Evolutionary conservation across 2,329 filamentous ascomycete species (phyloP), one percentile per base, ranked within the genome.

Genomic region (Capronia epimyces): DNA sequence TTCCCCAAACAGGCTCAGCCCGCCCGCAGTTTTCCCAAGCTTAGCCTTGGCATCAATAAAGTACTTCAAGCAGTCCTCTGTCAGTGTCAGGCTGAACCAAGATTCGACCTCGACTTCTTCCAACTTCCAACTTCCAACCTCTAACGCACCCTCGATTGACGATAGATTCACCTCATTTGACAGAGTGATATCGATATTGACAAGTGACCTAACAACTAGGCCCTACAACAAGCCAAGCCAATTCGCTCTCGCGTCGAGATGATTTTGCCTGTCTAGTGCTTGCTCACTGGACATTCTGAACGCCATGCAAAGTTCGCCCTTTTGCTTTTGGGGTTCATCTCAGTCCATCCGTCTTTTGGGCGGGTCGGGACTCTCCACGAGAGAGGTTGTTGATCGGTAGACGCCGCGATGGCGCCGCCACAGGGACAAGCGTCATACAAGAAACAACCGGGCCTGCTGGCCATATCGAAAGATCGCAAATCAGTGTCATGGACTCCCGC

Each of bases 371-470:
- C 20, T 16, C 16, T 24, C n/a, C 27, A 43, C 13, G 12, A 12
- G 16, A 7, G n/a, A 12, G 10, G 18, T 24, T 12, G 3, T 18
- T 13, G 32, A 46, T 10, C 21, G 34, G 16, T 40, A 41, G 24
- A 40, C 41, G 12, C 10, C 15, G 25, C 21, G 25, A 84, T 84
- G 81, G 71, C 78, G 22, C 68, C 76, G 56, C 81, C 80, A 46
- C 78, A 75, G 61, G 87, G 84, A 53, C 80, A 79, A 57, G 83
- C 86, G 46, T 76, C 83, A 52, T 97, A 93, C 78, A 97, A 96
- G 73, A 98, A 97, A 76, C 93, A 95, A 70, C 87, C 97, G 75
- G 93, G 93, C 66, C 80, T 81, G 54, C 74, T 98, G 63, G 80
- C 82, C 21, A 76, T 97, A 61, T 82, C 86, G 13, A 73, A 78